phyloP scores from a whole-genome alignment of 2,329 filamentous ascomycete genomes.

The Trichoderma afroharzianum region DNA sequence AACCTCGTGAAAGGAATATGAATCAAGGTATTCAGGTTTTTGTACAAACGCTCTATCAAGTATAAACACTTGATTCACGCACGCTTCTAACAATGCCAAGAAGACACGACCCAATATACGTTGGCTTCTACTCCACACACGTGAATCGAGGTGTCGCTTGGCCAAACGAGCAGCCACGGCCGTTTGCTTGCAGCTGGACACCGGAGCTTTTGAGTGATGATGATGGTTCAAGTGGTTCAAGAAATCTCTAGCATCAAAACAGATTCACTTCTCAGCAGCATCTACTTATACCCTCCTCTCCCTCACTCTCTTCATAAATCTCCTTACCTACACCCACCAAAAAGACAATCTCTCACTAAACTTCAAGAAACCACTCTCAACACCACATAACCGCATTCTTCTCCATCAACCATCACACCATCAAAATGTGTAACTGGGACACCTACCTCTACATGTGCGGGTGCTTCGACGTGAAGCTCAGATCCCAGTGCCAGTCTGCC shows the following conservation, averaged over 20 bases:
- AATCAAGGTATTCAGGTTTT: background rate
- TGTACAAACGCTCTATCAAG: background rate
- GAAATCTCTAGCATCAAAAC: no score
- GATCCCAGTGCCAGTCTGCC: background rate
- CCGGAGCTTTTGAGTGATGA: background rate
- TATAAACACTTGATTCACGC: background rate
- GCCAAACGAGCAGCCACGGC: background rate
- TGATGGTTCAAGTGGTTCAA: background rate
- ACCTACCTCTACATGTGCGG: constrained; percentile 15
- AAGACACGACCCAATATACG: background rate
- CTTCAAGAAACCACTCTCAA: background rate
- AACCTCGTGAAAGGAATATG: background rate
- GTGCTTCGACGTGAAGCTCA: background rate
- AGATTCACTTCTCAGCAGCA: background rate
- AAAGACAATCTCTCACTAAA: background rate
- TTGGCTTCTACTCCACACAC: background rate
- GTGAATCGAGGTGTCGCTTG: background rate
- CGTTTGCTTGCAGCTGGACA: background rate
- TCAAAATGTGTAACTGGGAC: constrained; percentile 18
- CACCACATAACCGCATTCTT: no score
- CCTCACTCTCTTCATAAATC: background rate
- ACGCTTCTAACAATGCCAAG: background rate
- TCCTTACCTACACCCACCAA: background rate
- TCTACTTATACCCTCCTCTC: background rate
- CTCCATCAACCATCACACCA: background rate